Evolutionary conservation across 106 monocot genomes (phyloP).

Genomic region (Dioscorea zingiberensis): DNA sequence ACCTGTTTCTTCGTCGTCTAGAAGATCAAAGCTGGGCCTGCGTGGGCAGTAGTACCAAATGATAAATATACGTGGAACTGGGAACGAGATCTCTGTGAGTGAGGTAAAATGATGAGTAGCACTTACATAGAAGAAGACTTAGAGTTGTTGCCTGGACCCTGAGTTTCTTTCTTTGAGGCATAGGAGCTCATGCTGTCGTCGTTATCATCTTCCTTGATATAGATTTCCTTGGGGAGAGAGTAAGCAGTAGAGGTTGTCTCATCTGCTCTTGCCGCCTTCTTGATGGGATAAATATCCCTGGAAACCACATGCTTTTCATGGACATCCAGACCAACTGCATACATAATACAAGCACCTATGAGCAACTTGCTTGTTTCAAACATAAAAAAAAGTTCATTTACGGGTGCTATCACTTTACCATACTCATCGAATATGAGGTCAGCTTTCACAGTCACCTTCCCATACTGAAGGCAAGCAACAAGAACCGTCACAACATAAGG

Average conservation of each 20-base stretch:
- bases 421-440: conserved; percentile 86
- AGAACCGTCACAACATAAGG: conserved; percentile 55
- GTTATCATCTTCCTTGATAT: conserved; percentile 39
- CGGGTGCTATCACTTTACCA: conserved; percentile 31
- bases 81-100: too few relatives aligned
- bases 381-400: background rate
- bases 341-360: background rate
- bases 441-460: conserved; percentile 73
- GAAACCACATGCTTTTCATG: conserved; percentile 62
- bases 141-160: conserved; percentile 9
- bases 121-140: conserved; percentile 4
- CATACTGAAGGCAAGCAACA: conserved; percentile 62
- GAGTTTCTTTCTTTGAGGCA: conserved; percentile 1
- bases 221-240: conserved; percentile 56
- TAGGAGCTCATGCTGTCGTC: conserved; percentile 9
- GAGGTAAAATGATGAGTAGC: background rate
- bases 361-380: background rate
- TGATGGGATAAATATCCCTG: conserved; percentile 23
- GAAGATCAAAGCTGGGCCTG: conserved; percentile 75
- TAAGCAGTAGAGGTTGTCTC: conserved; percentile 2
- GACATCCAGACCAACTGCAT: conserved; percentile 84
- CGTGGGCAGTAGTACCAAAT: background rate
- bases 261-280: conserved; percentile 8
- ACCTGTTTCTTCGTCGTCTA: conserved; percentile 38
- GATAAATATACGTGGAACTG: background rate